Base-by-base conservation (phyloP, 192 early-diverging fungal species). In the Coemansia sp. region DNA sequence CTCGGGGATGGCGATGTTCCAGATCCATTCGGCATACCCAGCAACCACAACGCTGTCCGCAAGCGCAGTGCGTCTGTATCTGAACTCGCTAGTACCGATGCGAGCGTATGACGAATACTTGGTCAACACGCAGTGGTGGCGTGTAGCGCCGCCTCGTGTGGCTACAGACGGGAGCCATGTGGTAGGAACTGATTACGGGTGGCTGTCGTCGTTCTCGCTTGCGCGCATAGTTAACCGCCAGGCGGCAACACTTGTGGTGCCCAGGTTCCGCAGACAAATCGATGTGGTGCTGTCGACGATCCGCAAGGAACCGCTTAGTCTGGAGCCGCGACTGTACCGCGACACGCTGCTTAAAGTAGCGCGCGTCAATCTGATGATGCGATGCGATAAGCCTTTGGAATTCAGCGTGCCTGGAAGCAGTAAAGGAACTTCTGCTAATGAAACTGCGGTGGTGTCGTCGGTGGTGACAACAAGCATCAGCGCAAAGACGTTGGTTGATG, bases 81-180 rank as follows among this genome's bases (percentile, higher is more conserved):
- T 84, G 13, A 84, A 84, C 37, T 74, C 83, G 31, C 63, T 84
- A 23, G 67, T 84, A 26, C 79, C 77, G 3, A 78, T 69, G 71
- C 78, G 83, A 12, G 64, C 52, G 2, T 81, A 78, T 53, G 83
- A 84, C 58, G 78, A 80, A 59, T 72, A 84, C 57, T 42, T 84
- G 57, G 68, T 75, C 34, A 80, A 84, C 55, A 66, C 79, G 46
- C 79, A 82, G 65, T 82, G 79, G 79, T 82, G 79, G 79, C 67
- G 79, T 0, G 66, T 57, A 10, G 23, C 61, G 6, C 21, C 67
- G 2, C 8, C 59, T 16, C 30, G 39, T 2, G 45, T 42, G 7
- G 16, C 55, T 0, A 55, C 59, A 8, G 67, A 61, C 21, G 59
- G 18, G n/a, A 53, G 66, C 16, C 68, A 56, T 18, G 66, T 64